phyloP scores from a whole-genome alignment of 2,329 filamentous ascomycete species.

The Onygenales sp. region DNA sequence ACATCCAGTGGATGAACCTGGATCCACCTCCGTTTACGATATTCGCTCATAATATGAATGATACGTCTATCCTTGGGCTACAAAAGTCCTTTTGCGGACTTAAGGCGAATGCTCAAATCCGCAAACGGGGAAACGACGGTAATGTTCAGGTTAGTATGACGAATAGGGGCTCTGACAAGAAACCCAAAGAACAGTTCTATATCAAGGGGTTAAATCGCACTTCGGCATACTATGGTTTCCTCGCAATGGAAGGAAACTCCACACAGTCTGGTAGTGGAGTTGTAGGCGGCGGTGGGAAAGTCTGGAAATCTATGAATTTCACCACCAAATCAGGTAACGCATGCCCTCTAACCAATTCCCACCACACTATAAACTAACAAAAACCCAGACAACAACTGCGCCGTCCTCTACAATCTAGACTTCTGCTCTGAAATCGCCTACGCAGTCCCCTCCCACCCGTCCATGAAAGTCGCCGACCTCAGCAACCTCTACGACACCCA shows the following conservation, averaged over 20 bases:
- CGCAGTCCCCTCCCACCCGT: conserved; percentile 75
- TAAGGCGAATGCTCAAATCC: conserved; percentile 54
- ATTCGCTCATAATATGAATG: conserved; percentile 58
- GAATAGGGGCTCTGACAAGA: conserved; percentile 52
- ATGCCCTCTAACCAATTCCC: not conserved
- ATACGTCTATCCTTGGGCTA: conserved; percentile 55
- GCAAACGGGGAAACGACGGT: conserved; percentile 43
- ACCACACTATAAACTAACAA: not conserved
- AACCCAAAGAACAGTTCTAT: conserved; percentile 83
- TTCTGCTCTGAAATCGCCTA: conserved; percentile 88
- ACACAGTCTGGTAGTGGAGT: conserved; percentile 45
- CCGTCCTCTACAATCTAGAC: conserved; percentile 72
- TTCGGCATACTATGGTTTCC: conserved; percentile 61
- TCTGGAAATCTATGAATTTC: conserved; percentile 66
- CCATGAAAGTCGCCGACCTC: conserved; percentile 52
- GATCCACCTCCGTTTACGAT: conserved; percentile 60
- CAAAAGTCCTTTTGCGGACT: conserved; percentile 77
- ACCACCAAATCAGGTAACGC: conserved; percentile 62
- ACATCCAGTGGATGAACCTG: conserved; percentile 48
- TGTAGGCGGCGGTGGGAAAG: conserved; percentile 62
- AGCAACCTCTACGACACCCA: conserved; percentile 68
- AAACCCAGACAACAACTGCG: conserved; percentile 63
- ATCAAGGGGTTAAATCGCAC: conserved; percentile 64
- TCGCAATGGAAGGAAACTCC: conserved; percentile 54
- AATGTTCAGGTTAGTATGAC: conserved; percentile 58